Evolutionary conservation across 2,329 filamentous ascomycete genomes (phyloP).

Genomic region (Chaetomiaceae sp.): DNA sequence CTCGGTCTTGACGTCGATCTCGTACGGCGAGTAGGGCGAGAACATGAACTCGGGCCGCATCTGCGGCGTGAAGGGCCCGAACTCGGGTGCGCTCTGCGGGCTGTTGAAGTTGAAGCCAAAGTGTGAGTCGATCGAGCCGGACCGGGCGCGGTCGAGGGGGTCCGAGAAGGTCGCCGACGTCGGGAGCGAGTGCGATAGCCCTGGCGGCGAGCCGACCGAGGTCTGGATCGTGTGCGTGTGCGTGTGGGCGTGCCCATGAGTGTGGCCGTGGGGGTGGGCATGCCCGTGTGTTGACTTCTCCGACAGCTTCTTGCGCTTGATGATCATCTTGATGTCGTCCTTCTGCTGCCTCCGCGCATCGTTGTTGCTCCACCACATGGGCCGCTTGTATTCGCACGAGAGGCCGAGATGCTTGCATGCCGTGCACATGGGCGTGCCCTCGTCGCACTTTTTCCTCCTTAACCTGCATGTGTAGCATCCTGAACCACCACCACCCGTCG

Average conservation of each 20-base stretch:
- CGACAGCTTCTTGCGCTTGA: constrained; percentile 91
- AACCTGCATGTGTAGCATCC: constrained; percentile 66
- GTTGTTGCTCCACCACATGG: constrained; percentile 95
- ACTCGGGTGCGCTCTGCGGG: constrained; percentile 49
- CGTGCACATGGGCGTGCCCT: constrained; percentile 57
- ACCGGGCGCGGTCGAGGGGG: constrained; percentile 65
- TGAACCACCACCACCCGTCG: constrained; percentile 31
- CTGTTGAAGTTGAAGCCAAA: constrained; percentile 72
- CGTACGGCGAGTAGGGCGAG: constrained; percentile 68
- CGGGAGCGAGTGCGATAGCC: constrained; percentile 74
- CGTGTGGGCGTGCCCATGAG: constrained; percentile 47
- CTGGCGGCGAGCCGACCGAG: constrained; percentile 64
- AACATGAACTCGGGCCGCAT: constrained; percentile 59
- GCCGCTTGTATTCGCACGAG: constrained; percentile 91
- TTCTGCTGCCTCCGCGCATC: constrained; percentile 82
- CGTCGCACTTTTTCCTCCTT: constrained; percentile 65
- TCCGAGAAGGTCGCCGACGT: constrained; percentile 78
- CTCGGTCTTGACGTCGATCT: constrained; percentile 94
- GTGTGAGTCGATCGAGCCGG: constrained; percentile 75
- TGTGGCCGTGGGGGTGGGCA: constrained; percentile 47
- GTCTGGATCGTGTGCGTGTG: constrained; percentile 50
- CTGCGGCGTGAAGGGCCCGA: constrained; percentile 57
- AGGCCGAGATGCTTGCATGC: constrained; percentile 72
- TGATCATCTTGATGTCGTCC: constrained; percentile 93
- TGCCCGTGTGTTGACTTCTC: constrained; percentile 85